These are phyloP conservation scores for Tylopilus orsonianus DNA, from an alignment of 1,284 basidiomycete species.

Conservation along the genomic window DNA sequence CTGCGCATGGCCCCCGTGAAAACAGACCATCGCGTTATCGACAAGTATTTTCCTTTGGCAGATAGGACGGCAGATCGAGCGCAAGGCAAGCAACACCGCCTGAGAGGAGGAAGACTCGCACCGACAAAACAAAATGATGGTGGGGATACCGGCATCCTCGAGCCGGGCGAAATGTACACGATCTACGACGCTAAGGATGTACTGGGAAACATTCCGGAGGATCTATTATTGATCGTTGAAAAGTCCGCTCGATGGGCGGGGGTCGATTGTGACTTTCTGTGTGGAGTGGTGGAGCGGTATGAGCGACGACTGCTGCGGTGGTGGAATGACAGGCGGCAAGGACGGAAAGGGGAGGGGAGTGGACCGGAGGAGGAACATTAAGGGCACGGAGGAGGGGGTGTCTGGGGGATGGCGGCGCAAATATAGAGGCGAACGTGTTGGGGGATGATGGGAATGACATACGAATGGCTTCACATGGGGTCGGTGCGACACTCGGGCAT, in stretches of 20 bases:
- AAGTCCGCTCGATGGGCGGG: conserved; percentile 54
- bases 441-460: background rate
- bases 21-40: conserved; percentile 31
- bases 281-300: conserved; percentile 53
- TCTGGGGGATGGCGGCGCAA: conserved; percentile 9
- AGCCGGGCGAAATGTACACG: conserved; percentile 55
- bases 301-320: conserved; percentile 58
- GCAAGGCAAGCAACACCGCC: background rate
- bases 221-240: conserved; percentile 47
- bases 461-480: conserved; percentile 11
- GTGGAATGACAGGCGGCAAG: conserved; percentile 37
- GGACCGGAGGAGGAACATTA: conserved; percentile 11
- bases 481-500: conserved; percentile 4
- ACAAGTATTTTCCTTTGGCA: conserved; percentile 45
- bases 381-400: conserved; percentile 13
- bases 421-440: conserved; percentile 4
- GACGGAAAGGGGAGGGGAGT: background rate
- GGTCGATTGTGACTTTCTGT: conserved; percentile 48
- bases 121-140: conserved; percentile 21
- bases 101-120: conserved; percentile 28
- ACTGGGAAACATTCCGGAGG: conserved; percentile 52
- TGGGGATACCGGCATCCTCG: conserved; percentile 27
- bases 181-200: conserved; percentile 62
- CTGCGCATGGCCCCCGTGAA: conserved; percentile 11
- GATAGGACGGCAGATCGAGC: background rate